phyloP scores from a whole-genome alignment of 805 yeast genomes.

The Ogataea paraovalis region DNA sequence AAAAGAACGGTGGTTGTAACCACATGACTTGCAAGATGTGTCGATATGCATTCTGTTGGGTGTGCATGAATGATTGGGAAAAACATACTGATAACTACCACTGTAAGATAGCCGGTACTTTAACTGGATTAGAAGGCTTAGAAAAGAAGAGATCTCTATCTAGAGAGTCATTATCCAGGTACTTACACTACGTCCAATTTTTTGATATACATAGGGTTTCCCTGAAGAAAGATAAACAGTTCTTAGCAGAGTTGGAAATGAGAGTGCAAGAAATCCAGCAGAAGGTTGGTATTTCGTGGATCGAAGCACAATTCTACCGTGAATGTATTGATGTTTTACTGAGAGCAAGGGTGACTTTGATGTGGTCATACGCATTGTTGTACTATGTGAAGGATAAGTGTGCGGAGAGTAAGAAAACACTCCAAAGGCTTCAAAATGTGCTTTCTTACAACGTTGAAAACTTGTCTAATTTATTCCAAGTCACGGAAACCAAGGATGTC shows the following conservation, averaged over 20 bases:
- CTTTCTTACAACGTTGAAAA: constrained; percentile 28
- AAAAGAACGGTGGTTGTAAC: constrained; percentile 95
- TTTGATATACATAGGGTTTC: constrained; percentile 76
- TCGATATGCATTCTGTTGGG: constrained; percentile 84
- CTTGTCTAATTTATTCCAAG: constrained; percentile 33
- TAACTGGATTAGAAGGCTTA: constrained; percentile 35
- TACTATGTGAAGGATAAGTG: constrained; percentile 48
- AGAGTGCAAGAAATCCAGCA: constrained; percentile 66
- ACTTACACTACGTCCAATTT: constrained; percentile 70
- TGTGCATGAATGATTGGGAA: constrained; percentile 75
- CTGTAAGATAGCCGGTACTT: constrained; percentile 52
- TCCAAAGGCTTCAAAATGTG: constrained; percentile 41
- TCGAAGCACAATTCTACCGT: constrained; percentile 77
- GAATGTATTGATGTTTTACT: constrained; percentile 65
- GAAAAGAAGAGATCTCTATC: constrained; percentile 38
- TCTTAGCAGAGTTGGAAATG: constrained; percentile 59
- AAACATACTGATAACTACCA: constrained; percentile 63
- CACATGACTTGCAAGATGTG: constrained; percentile 91
- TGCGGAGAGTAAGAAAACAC: constrained; percentile 48
- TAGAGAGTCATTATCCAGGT: constrained; percentile 53
- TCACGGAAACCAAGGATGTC: constrained; percentile 27
- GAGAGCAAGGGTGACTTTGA: constrained; percentile 68
- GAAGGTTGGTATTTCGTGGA: constrained; percentile 68
- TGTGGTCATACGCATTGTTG: constrained; percentile 88
- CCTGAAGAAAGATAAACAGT: constrained; percentile 62